These are phyloP conservation scores for Rosellinia necatrix DNA, from an alignment of 2,329 filamentous ascomycete species.

Conservation along the genomic window DNA sequence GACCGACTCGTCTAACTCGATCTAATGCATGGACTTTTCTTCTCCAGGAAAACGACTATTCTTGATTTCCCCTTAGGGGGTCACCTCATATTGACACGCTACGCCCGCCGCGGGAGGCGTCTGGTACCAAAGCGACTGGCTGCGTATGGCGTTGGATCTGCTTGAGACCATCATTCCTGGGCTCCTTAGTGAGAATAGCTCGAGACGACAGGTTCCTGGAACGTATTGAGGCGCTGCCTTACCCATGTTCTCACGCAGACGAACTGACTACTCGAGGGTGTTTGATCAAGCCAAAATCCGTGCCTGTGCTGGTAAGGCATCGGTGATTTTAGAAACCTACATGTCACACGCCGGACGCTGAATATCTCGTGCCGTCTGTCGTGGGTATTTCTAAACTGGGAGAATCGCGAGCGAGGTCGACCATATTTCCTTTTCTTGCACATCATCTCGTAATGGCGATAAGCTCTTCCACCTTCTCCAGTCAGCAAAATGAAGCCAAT, in stretches of 20 bases:
- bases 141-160: not conserved
- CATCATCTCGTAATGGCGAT: no score
- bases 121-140: conserved; percentile 1
- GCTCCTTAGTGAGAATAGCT: not conserved
- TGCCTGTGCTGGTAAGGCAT: conserved; percentile 1
- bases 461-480: no score
- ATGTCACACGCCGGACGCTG: not conserved
- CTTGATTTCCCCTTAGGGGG: conserved; percentile 11
- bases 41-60: conserved; percentile 5
- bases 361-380: not conserved
- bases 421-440: no score
- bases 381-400: not conserved
- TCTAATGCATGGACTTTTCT: conserved; percentile 27
- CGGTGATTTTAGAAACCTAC: not conserved
- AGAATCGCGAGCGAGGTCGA: not conserved
- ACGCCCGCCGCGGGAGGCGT: conserved; percentile 8
- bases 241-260: not conserved
- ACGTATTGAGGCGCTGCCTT: not conserved
- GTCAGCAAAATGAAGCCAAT: no score
- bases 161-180: not conserved
- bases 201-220: conserved; percentile 1
- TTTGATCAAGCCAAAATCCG: not conserved
- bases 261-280: not conserved
- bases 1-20: conserved; percentile 8
- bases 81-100: conserved; percentile 12